Base-by-base conservation (phyloP, 2,329 filamentous ascomycete species). In the Rhynchosporium graminicola region DNA sequence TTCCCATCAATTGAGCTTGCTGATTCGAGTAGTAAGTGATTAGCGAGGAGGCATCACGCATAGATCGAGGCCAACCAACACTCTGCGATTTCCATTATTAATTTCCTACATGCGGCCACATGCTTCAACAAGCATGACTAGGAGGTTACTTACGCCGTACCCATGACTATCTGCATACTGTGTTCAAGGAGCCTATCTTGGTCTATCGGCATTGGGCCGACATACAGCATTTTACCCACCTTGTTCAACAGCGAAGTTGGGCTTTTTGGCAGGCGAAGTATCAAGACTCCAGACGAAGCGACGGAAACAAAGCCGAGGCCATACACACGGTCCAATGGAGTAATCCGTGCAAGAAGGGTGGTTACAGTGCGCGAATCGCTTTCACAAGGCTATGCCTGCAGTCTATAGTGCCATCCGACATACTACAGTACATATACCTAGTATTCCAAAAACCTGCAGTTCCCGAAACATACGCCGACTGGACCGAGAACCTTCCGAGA, bases 361-460 rank as follows among this genome's bases (percentile, higher is more conserved):
- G 20, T 20, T 1, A 20, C 20, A 20, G 20, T 20, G 20, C 20
- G 20, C 36, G 51, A 40, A 33, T 54, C 20, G 6, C 36, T 54
- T 40, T 10, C 36, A 46, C 36, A 33, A 54, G 51, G 51, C 51
- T 42, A 33, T 40, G 51, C 51, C 51, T 54, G 51, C 51, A 54
- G 33, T 54, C 40, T 29, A 12, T 26, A 33, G 51, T 57, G 12
- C 40, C 33, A 33, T 45, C 12, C 26, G 13, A 57, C 45, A 40
- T 57, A 45, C 54, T 29, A 20, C 20, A 20, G 20, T 20, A 20
- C 20, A 1, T 20, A 20, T 20, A 20, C 20, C 20, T 20, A 20
- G 20, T 20, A 20, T 20, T 20, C 20, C 31, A 40, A 57, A 57
- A 45, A 10, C 28, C 43, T 20, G 6, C 40, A 33, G 40, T 40